These are phyloP conservation scores for Xylariales sp. DNA, from an alignment of 2,329 filamentous ascomycete species.

Conservation along the genomic window DNA sequence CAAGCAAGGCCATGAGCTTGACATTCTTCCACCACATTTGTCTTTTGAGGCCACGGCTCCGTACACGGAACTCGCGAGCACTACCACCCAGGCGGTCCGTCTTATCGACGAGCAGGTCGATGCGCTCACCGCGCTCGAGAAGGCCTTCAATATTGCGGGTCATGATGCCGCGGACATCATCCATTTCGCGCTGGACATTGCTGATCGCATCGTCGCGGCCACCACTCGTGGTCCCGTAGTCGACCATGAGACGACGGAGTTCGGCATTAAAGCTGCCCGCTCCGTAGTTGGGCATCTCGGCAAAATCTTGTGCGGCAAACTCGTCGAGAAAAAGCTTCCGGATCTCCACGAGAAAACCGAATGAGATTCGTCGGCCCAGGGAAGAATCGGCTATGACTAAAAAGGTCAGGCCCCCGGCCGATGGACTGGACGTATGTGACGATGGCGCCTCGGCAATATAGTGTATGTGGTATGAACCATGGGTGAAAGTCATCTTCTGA, in stretches of 20 bases:
- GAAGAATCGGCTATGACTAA: constrained; percentile 80
- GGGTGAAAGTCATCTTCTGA: constrained; percentile 91
- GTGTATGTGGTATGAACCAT: constrained; percentile 89
- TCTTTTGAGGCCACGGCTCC: constrained; percentile 80
- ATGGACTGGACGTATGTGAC: constrained; percentile 51
- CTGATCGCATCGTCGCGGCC: constrained; percentile 76
- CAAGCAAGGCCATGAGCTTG: constrained; percentile 81
- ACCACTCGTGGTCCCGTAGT: constrained; percentile 74
- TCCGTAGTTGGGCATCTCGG: constrained; percentile 80
- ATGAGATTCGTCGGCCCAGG: constrained; percentile 83
- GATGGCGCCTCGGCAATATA: constrained; percentile 84
- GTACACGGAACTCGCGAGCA: constrained; percentile 83
- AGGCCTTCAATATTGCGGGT: constrained; percentile 90
- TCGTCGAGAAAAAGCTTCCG: constrained; percentile 79
- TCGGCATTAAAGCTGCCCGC: constrained; percentile 81
- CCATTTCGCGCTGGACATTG: constrained; percentile 84
- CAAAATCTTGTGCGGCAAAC: constrained; percentile 66
- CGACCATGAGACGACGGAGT: constrained; percentile 73
- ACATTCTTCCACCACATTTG: constrained; percentile 99
- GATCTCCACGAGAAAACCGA: constrained; percentile 87
- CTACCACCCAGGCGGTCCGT: constrained; percentile 87
- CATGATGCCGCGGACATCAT: constrained; percentile 90
- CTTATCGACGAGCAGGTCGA: constrained; percentile 93
- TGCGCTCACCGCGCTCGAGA: constrained; percentile 84
- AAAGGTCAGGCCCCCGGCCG: constrained; percentile 82